Percentiles rank a stretch among this genome's conserved stretches.
Conservation (phyloP, 164 flowering plant species). For the Magnolia changhungtana region DNA sequence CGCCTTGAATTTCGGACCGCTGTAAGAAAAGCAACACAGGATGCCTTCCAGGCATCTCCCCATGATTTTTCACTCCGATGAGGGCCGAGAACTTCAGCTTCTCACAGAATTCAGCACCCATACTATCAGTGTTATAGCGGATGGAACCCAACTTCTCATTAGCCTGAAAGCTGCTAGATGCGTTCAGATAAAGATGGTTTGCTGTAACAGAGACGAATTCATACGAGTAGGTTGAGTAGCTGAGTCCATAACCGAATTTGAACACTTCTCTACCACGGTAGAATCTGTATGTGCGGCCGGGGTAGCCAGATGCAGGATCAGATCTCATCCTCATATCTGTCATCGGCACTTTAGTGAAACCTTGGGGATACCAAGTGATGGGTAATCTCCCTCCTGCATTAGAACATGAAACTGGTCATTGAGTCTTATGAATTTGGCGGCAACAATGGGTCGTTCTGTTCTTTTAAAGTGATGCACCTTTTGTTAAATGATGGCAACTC, state of each 20-base stretch:
- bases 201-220: conserved; percentile 34
- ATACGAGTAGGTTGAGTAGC: conserved; percentile 66
- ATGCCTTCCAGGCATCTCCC: conserved; percentile 73
- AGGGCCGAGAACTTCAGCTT: conserved; percentile 32
- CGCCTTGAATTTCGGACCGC: conserved; percentile 20
- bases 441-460: neutral
- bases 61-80: conserved; percentile 54
- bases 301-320: conserved; percentile 50
- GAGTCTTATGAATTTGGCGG: neutral
- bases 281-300: conserved; percentile 86
- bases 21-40: conserved; percentile 60
- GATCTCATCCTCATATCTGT: conserved; percentile 91
- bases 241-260: conserved; percentile 76
- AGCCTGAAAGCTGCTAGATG: conserved; percentile 13
- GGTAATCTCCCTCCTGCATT: conserved; percentile 88
- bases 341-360: conserved; percentile 64
- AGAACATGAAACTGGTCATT: conserved; percentile 1
- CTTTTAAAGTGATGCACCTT: neutral
- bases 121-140: conserved; percentile 32
- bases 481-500: no score
- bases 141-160: conserved; percentile 12
- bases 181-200: conserved; percentile 40
- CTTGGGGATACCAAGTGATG: conserved; percentile 85
- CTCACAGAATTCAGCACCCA: conserved; percentile 47
- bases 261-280: conserved; percentile 59